phyloP scores from a whole-genome alignment of 202 grass and related monocot genomes.

The Musa balbisiana region DNA sequence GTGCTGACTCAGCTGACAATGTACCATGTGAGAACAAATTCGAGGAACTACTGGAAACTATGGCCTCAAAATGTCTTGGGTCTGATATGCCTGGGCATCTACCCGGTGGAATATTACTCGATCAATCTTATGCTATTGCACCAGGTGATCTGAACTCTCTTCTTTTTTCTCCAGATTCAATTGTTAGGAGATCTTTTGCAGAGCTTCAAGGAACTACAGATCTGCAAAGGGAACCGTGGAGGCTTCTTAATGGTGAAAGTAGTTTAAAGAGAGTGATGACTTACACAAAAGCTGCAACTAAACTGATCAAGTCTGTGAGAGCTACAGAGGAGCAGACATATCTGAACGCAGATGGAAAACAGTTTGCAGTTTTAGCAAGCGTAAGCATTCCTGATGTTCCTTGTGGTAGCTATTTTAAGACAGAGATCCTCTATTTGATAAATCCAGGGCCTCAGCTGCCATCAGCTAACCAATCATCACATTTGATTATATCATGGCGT shows the following conservation, averaged over 20 bases:
- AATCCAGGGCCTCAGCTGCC: constrained; percentile 36
- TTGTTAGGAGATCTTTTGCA: constrained; percentile 46
- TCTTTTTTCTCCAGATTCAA: constrained; percentile 46
- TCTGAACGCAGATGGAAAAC: constrained; percentile 48
- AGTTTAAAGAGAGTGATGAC: constrained; percentile 40
- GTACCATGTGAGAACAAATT: constrained; percentile 33
- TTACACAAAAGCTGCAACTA: constrained; percentile 61
- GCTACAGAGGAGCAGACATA: constrained; percentile 70
- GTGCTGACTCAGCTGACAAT: constrained; percentile 23
- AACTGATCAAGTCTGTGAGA: constrained; percentile 57
- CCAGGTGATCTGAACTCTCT: constrained; percentile 45
- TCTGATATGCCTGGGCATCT: constrained; percentile 44
- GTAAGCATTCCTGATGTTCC: constrained; percentile 74
- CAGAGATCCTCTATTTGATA: constrained; percentile 62
- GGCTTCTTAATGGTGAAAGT: constrained; percentile 29
- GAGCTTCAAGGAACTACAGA: constrained; percentile 61
- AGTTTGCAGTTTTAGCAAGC: constrained; percentile 46
- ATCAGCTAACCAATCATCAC: constrained; percentile 43
- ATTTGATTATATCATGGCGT: constrained; percentile 61
- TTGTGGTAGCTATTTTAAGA: constrained; percentile 64
- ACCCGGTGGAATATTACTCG: constrained; percentile 43
- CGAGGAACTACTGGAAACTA: constrained; percentile 37
- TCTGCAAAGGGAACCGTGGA: constrained; percentile 61
- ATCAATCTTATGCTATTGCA: constrained; percentile 42
- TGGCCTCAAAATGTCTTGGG: constrained; percentile 51